Evolutionary conservation across 257 asterid genomes (phyloP), one percentile per base, ranked within the genome.

Genomic region (Solanum tacnaense): DNA sequence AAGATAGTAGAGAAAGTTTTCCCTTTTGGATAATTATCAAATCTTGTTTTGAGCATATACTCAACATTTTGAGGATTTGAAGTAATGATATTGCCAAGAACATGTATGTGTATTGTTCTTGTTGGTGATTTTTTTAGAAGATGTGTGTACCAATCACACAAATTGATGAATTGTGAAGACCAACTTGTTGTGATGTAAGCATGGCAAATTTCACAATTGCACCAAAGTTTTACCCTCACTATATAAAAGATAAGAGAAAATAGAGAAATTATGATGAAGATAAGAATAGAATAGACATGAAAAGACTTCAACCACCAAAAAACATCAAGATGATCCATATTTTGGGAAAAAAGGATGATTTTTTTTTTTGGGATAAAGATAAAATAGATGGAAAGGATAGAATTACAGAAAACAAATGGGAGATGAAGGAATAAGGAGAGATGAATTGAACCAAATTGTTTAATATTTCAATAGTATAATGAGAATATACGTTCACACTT

Each of bases 71-170:
- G 89, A 13, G 92, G 91, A 82, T 92, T 90, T 1, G 92, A 91
- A 25, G 94, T 92, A 38, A 92, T 83, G 4, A 92, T 92, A 85
- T 91, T 94, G 70, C 92, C 93, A 84, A 96, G 96, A 5, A 94
- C 96, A 84, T 96, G 98, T 79, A 96, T 91, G 34, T 94, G 98
- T 71, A 92, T 89, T 5, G 94, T 92, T 67, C 89, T 88, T n/a
- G 92, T 81, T 1, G 98, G 93, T 27, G 98, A 94, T 1, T 91
- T 90, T 7, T 83, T 38, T 13, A 96, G 95, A 3, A 96, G 93
- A 65, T 90, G 94, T 21, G 98, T 89, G 89, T 94, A 92, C 98
- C 98, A 96, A 72, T 96, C 98, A 75, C 98, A 94, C 27, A 94
- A 93, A 78, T 96, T 94, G 2, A 89, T 38, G 85, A 91, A 96